Conservation (phyloP, 2,329 filamentous ascomycete genomes). For the Aspergillus tubingensis region DNA sequence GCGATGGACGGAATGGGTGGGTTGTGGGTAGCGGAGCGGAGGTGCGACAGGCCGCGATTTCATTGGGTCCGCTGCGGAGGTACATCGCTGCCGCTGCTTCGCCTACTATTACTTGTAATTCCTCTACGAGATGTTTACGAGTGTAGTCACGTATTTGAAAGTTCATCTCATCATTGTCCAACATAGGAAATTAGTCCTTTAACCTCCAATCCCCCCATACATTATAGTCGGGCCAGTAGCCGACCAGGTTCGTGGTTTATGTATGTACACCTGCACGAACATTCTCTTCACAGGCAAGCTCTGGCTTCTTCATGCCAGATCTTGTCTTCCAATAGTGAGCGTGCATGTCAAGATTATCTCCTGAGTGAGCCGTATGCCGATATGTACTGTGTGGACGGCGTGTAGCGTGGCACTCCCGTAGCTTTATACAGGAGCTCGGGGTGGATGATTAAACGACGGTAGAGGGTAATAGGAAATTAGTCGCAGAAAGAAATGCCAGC, state of each 20-base stretch:
- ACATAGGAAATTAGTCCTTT: slow-evolving; percentile 36
- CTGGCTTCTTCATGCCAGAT: slow-evolving; percentile 9
- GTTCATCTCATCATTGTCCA: slow-evolving; percentile 16
- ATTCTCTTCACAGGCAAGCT: slow-evolving; percentile 3
- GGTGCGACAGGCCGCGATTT: slow-evolving; percentile 10
- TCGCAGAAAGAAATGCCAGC: slow-evolving; percentile 31
- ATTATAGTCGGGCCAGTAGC: slow-evolving; percentile 27
- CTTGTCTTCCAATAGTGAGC: slow-evolving; percentile 15
- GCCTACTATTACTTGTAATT: no score
- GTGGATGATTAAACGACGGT: slow-evolving; percentile 35
- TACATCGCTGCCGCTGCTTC: slow-evolving; percentile 5
- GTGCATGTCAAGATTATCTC: slow-evolving; percentile 19
- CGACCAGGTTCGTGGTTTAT: slow-evolving; percentile 21
- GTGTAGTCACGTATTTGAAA: no score
- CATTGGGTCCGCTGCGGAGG: background rate
- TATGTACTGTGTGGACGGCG: slow-evolving; percentile 34
- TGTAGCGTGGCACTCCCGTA: slow-evolving; percentile 22
- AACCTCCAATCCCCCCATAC: slow-evolving; percentile 25
- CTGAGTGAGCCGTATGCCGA: slow-evolving; percentile 23
- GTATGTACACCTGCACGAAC: slow-evolving; percentile 38
- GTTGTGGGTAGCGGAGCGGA: slow-evolving; percentile 22
- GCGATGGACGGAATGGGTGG: slow-evolving; percentile 7
- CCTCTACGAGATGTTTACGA: no score
- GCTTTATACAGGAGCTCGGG: slow-evolving; percentile 33
- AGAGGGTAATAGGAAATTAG: slow-evolving; percentile 29